phyloP scores from a whole-genome alignment of 2,329 filamentous ascomycete species.

The Phialophora expanda region DNA sequence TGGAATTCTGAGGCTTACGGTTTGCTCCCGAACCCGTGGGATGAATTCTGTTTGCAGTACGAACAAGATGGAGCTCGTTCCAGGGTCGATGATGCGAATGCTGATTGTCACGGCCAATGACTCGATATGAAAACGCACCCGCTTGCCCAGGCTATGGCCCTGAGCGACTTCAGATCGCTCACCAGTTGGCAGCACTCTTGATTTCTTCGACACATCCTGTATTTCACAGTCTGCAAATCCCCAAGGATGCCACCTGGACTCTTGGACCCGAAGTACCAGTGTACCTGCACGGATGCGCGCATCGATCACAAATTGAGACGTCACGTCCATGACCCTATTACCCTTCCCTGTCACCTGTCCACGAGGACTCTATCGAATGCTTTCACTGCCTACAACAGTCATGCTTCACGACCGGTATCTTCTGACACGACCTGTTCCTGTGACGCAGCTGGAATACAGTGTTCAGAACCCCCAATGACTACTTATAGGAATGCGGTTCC shows the following conservation, averaged over 20 bases:
- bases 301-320: neutral
- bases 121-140: conserved; percentile 32
- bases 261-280: conserved; percentile 11
- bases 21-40: conserved; percentile 23
- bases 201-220: conserved; percentile 15
- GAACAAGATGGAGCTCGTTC: conserved; percentile 23
- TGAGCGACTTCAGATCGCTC: conserved; percentile 18
- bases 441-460: conserved; percentile 19
- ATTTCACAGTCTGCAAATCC: conserved; percentile 17
- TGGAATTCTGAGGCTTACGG: conserved; percentile 8
- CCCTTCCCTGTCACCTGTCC: conserved; percentile 20
- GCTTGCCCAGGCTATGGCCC: conserved; percentile 23
- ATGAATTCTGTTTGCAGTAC: conserved; percentile 32
- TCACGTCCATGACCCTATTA: conserved; percentile 17
- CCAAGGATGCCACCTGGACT: conserved; percentile 19
- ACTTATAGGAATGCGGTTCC: conserved; percentile 4
- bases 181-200: conserved; percentile 1
- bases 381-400: conserved; percentile 27
- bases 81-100: neutral
- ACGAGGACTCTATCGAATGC: conserved; percentile 6
- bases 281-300: conserved; percentile 6
- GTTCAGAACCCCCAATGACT: conserved; percentile 4
- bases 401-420: conserved; percentile 17
- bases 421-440: conserved; percentile 30
- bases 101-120: conserved; percentile 31